Evolutionary conservation across 371 early-diverging fungal genomes (phyloP).

Genomic region (Amoeboradix gromovi): DNA sequence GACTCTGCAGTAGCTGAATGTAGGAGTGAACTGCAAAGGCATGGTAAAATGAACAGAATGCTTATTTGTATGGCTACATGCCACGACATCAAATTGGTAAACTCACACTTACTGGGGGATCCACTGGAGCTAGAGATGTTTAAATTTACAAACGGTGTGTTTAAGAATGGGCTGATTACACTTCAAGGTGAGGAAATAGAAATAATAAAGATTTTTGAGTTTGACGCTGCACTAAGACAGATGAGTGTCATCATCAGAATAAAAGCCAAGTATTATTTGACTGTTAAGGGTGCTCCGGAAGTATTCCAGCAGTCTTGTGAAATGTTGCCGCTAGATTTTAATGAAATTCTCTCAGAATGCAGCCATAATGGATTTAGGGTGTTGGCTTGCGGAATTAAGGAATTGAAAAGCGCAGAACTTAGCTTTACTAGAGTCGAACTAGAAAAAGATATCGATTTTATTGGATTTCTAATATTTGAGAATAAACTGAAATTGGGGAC

Average conservation of each 20-base stretch:
- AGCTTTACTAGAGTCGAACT: constrained; percentile 34
- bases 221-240: constrained; percentile 60
- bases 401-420: not conserved
- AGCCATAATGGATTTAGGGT: constrained; percentile 86
- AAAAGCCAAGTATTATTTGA: constrained; percentile 31
- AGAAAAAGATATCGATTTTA: constrained; percentile 53
- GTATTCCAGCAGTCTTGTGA: constrained; percentile 52
- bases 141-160: constrained; percentile 63
- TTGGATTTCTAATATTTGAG: constrained; percentile 92
- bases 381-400: constrained; percentile 36
- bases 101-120: constrained; percentile 76
- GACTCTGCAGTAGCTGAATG: constrained; percentile 10
- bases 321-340: constrained; percentile 50
- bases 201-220: constrained; percentile 78
- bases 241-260: constrained; percentile 65
- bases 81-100: constrained; percentile 72
- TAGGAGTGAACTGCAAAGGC: constrained; percentile 5
- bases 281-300: constrained; percentile 91
- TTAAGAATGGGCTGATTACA: constrained; percentile 32
- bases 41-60: constrained; percentile 10
- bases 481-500: constrained; percentile 88
- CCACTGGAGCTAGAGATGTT: constrained; percentile 97
- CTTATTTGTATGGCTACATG: constrained; percentile 70
- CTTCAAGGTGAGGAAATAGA: constrained; percentile 33
- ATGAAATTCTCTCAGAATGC: constrained; percentile 38